phyloP scores from a whole-genome alignment of 495 filamentous ascomycete species.

The Coniosporium apollinis region DNA sequence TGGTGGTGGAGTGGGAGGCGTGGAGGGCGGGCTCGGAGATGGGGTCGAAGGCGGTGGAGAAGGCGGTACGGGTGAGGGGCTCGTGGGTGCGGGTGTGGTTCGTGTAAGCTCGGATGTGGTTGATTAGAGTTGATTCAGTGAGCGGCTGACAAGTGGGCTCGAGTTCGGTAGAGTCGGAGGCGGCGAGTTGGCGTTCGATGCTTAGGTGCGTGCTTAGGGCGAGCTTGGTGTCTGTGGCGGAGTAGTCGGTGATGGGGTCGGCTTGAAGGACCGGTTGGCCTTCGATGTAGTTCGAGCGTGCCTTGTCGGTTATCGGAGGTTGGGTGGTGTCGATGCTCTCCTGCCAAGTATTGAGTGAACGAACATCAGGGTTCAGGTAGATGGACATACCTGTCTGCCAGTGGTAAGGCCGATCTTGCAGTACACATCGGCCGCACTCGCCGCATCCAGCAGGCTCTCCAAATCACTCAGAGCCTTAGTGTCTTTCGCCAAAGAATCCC shows the following conservation, averaged over 20 bases:
- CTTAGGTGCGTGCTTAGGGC: conserved; percentile 11
- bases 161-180: conserved; percentile 6
- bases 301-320: conserved; percentile 40
- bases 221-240: conserved; percentile 17
- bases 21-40: conserved; percentile 30
- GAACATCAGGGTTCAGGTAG: too few species aligned
- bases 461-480: conserved; percentile 13
- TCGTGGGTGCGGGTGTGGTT: conserved; percentile 1
- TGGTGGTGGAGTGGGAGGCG: conserved; percentile 18
- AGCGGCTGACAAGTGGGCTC: conserved; percentile 2
- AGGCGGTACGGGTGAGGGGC: conserved; percentile 22
- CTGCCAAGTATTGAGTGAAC: conserved; percentile 10
- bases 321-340: conserved; percentile 43
- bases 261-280: conserved; percentile 45
- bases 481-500: conserved; percentile 29
- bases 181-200: too few species aligned
- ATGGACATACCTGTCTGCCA: conserved; percentile 24
- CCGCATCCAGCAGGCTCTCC: conserved; percentile 7
- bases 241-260: conserved; percentile 25
- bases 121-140: neutral
- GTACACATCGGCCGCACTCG: conserved; percentile 24
- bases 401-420: conserved; percentile 21
- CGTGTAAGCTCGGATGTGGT: neutral
- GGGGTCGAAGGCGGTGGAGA: conserved; percentile 39
- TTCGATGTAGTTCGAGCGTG: conserved; percentile 45